phyloP scores from a whole-genome alignment of 345 rosid genomes.

The Nephelium lappaceum region DNA sequence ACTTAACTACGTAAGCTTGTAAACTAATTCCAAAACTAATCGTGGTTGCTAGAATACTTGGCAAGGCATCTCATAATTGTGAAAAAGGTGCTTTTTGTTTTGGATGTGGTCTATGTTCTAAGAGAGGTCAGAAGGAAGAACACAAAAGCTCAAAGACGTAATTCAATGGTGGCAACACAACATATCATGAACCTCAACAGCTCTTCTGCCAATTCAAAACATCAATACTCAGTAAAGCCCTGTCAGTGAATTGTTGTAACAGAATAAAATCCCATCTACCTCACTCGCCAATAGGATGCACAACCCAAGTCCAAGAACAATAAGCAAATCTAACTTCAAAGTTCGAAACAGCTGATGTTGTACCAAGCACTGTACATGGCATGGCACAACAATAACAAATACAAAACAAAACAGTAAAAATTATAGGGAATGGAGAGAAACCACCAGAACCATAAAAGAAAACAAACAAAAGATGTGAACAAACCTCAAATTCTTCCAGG shows the following conservation, averaged over 20 bases:
- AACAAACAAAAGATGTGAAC: constrained; percentile 19
- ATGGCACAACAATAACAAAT: neutral
- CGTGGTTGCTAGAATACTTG: neutral
- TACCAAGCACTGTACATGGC: neutral
- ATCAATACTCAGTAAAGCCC: neutral
- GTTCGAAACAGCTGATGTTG: neutral
- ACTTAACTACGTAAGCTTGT: neutral
- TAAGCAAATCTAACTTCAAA: constrained; percentile 4
- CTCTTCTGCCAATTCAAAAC: neutral
- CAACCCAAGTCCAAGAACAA: neutral
- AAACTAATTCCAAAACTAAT: neutral
- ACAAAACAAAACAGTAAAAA: neutral
- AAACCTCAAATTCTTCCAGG: constrained; percentile 89
- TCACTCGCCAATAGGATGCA: neutral
- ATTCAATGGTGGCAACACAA: neutral
- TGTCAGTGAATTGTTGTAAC: neutral
- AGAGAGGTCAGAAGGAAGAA: neutral
- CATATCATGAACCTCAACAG: neutral
- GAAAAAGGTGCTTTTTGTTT: neutral
- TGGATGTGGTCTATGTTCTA: neutral
- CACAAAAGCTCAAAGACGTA: neutral
- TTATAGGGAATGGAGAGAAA: neutral
- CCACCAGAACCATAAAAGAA: neutral
- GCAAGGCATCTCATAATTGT: neutral
- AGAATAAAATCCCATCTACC: neutral